Conservation (phyloP, 192 early-diverging fungal species). For the Coemansia sp. region DNA sequence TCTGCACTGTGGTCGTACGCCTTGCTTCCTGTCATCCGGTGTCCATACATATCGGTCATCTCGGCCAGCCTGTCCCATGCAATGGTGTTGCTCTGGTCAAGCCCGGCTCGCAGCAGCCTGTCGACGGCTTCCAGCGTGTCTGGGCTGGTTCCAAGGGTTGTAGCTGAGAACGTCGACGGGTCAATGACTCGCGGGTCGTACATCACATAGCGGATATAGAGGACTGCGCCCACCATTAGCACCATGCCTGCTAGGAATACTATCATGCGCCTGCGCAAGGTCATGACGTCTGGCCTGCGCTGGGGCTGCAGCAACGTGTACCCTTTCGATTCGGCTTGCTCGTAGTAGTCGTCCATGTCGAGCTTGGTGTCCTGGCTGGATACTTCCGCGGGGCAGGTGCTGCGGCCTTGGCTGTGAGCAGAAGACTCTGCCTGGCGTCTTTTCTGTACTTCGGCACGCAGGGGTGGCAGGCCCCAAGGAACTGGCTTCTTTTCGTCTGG, state of each 20-base stretch:
- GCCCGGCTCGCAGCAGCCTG: constrained; percentile 25
- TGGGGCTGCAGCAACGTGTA: constrained; percentile 13
- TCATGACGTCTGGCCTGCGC: constrained; percentile 9
- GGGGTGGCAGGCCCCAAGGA: constrained; percentile 48
- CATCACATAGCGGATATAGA: constrained; percentile 11
- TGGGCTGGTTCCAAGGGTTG: constrained; percentile 9
- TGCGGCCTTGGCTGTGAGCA: not conserved
- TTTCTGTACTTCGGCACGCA: constrained; percentile 28
- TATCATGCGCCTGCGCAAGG: constrained; percentile 14
- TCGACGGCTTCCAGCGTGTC: constrained; percentile 30
- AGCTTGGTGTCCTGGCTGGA: not conserved
- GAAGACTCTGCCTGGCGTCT: not conserved
- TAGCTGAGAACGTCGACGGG: constrained; percentile 22
- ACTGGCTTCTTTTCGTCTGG: constrained; percentile 51
- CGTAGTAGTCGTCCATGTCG: constrained; percentile 5
- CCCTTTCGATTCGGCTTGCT: constrained; percentile 9
- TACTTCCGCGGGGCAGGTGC: not conserved
- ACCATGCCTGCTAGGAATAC: constrained; percentile 13
- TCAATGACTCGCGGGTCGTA: constrained; percentile 20
- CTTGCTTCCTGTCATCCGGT: constrained; percentile 56
- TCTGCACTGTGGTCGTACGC: constrained; percentile 55
- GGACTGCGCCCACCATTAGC: constrained; percentile 9
- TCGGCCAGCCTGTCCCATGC: constrained; percentile 63
- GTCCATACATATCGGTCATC: constrained; percentile 62
- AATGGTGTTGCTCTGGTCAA: constrained; percentile 40